phyloP scores from a whole-genome alignment of 2,329 filamentous ascomycete species.

The Lasiodiplodia citricola region DNA sequence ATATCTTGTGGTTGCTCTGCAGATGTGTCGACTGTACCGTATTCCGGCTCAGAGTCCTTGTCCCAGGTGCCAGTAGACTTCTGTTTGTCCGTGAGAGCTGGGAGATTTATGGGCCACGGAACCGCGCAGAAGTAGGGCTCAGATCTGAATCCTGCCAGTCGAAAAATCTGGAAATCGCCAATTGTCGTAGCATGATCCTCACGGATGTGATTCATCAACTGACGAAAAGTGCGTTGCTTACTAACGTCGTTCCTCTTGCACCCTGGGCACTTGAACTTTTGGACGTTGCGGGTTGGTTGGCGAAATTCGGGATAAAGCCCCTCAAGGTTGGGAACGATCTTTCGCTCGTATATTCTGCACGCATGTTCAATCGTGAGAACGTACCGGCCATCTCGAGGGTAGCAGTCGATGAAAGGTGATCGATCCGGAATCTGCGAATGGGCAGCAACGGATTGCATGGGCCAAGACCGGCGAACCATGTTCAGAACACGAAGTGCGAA shows the following conservation, averaged over 20 bases:
- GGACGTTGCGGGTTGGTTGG: constrained; percentile 20
- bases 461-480: constrained; percentile 32
- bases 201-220: constrained; percentile 39
- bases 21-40: constrained; percentile 1
- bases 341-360: constrained; percentile 35
- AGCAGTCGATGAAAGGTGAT: constrained; percentile 19
- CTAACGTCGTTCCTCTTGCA: constrained; percentile 35
- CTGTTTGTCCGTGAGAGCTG: constrained; percentile 38
- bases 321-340: constrained; percentile 32
- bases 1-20: constrained; percentile 12
- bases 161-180: constrained; percentile 36
- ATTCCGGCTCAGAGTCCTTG: constrained; percentile 28
- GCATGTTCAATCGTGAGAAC: constrained; percentile 41
- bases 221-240: constrained; percentile 29
- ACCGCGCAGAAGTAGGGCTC: constrained; percentile 30
- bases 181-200: constrained; percentile 32
- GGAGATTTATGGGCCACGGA: constrained; percentile 40
- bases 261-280: constrained; percentile 38
- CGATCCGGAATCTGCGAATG: constrained; percentile 27
- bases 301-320: constrained; percentile 24
- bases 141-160: constrained; percentile 22
- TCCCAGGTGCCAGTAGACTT: constrained; percentile 36
- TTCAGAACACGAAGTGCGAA: constrained; percentile 37
- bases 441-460: not conserved
- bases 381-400: constrained; percentile 31